A percentile compares a stretch with the other conserved stretches of the same genome.
These are phyloP conservation scores for Boletellus emodensis DNA, from an alignment of 768 basidiomycete genomes.

Conservation along the genomic window DNA sequence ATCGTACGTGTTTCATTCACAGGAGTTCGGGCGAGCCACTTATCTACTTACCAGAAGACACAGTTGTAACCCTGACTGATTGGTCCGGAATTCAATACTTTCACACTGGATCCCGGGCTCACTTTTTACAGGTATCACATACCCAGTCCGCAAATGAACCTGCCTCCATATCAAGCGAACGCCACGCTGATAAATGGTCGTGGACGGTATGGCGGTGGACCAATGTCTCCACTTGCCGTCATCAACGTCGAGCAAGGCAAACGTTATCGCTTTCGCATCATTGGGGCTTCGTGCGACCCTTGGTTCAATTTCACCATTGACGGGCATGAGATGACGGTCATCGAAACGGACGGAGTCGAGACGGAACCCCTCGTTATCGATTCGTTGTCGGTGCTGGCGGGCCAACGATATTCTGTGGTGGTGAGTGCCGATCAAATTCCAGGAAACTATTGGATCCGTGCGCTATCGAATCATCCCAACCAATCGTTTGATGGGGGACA, in stretches of 20 bases:
- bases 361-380: conserved; percentile 38
- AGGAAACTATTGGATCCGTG: conserved; percentile 52
- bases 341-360: conserved; percentile 46
- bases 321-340: conserved; percentile 41
- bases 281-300: conserved; percentile 45
- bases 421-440: conserved; percentile 40
- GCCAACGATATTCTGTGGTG: conserved; percentile 40
- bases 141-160: no score
- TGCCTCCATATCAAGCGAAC: no score
- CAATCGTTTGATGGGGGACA: conserved; percentile 32
- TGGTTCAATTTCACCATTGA: conserved; percentile 38
- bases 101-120: no score
- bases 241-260: conserved; percentile 37
- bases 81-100: background rate
- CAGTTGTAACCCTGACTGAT: background rate
- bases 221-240: conserved; percentile 36
- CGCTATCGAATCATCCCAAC: conserved; percentile 31
- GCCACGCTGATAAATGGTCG: conserved; percentile 33
- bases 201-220: conserved; percentile 41
- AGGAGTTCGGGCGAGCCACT: no score
- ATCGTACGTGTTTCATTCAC: background rate
- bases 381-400: conserved; percentile 26
- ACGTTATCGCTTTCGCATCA: conserved; percentile 49
- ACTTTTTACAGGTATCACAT: no score
- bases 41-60: background rate